Percentiles rank a stretch among this genome's conserved stretches.
These are phyloP conservation scores for Jatropha curcas DNA, from an alignment of 345 rosid species.

Conservation along the genomic window DNA sequence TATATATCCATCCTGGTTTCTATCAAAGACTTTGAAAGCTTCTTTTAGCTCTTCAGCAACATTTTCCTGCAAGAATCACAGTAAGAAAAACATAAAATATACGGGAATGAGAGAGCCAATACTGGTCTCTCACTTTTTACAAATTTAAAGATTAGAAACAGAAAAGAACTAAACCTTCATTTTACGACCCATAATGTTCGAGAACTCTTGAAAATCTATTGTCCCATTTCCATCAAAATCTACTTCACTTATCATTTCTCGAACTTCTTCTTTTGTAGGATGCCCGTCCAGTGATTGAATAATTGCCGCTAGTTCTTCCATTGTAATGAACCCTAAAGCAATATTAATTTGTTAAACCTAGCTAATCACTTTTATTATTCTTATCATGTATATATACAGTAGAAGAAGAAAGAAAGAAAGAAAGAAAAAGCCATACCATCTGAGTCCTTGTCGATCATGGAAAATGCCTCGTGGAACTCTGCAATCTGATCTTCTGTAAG, in stretches of 20 bases:
- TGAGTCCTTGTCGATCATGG: constrained; percentile 51
- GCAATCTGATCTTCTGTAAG: constrained; percentile 49
- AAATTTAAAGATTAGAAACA: background rate
- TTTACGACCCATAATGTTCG: constrained; percentile 46
- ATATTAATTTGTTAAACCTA: background rate
- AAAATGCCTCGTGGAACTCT: constrained; percentile 57
- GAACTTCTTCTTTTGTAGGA: constrained; percentile 49
- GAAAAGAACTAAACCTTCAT: constrained; percentile 32
- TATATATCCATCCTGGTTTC: constrained; percentile 65
- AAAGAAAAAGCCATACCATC: constrained; percentile 39
- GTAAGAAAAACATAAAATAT: background rate
- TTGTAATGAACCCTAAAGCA: constrained; percentile 45
- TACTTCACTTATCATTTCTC: constrained; percentile 45
- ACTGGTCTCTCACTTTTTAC: too few relatives aligned
- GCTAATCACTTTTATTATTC: background rate
- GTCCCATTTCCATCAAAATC: constrained; percentile 39
- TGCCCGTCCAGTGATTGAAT: constrained; percentile 44
- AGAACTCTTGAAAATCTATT: constrained; percentile 45
- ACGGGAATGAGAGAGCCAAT: too few relatives aligned
- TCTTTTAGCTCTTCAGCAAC: constrained; percentile 53
- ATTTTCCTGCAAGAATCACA: constrained; percentile 39
- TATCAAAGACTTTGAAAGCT: constrained; percentile 68
- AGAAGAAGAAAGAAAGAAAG: background rate
- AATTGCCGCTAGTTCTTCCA: constrained; percentile 42
- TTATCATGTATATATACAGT: too few relatives aligned